These are phyloP conservation scores for Chenopodium formosanum DNA, from an alignment of 148 eudicot genomes.

Conservation along the genomic window DNA sequence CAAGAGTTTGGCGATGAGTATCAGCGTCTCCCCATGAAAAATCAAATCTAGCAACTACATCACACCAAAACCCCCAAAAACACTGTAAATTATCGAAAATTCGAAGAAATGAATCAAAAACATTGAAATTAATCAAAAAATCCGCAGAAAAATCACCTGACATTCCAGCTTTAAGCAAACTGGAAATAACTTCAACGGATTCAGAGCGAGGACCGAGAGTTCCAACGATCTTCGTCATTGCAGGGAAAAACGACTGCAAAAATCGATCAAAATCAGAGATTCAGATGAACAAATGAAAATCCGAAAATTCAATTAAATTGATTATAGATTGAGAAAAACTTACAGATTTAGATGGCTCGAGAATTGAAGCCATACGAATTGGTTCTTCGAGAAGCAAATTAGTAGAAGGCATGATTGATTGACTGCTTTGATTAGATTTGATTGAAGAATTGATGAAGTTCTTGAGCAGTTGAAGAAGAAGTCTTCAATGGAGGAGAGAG, in stretches of 20 bases:
- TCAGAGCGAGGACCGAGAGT: slow-evolving; percentile 89
- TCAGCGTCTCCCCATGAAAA: slow-evolving; percentile 88
- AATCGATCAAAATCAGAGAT: slow-evolving; percentile 2
- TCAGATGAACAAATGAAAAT: background rate
- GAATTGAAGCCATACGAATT: slow-evolving; percentile 89
- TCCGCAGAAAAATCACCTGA: slow-evolving; percentile 45
- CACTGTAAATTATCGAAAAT: background rate
- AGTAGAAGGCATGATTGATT: slow-evolving; percentile 65
- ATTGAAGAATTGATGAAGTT: background rate
- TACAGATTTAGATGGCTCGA: slow-evolving; percentile 92
- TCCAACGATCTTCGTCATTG: slow-evolving; percentile 97
- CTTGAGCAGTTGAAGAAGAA: background rate
- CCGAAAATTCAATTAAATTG: background rate
- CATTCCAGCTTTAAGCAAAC: slow-evolving; percentile 85
- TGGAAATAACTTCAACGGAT: slow-evolving; percentile 69
- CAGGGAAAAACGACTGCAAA: slow-evolving; percentile 68
- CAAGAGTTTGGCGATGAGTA: slow-evolving; percentile 82
- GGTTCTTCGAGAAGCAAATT: slow-evolving; percentile 96
- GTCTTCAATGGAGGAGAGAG: slow-evolving; percentile 3
- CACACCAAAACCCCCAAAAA: slow-evolving; percentile 1
- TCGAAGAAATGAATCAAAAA: background rate
- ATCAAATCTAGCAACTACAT: slow-evolving; percentile 86
- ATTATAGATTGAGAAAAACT: background rate
- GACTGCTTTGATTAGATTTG: background rate
- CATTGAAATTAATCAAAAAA: background rate